Conservation (phyloP, 1,284 basidiomycete genomes). For the Stereum hirsutum region DNA sequence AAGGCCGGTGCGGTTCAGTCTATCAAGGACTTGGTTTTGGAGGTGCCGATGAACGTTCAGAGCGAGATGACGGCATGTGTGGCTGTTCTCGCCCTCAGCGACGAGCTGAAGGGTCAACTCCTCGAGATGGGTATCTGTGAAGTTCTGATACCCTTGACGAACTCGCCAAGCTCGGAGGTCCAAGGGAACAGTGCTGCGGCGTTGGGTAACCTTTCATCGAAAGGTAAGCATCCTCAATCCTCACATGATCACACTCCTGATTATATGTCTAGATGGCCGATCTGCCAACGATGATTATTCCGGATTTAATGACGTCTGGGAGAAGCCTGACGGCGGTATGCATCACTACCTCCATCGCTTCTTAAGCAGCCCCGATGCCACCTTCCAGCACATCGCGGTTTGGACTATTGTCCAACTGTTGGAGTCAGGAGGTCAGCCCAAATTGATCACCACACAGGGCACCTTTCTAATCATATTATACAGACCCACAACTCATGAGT, state of each 20-base stretch:
- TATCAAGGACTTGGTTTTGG: conserved; percentile 94
- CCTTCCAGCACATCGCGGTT: conserved; percentile 99
- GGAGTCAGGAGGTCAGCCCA: conserved; percentile 74
- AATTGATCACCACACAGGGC: neutral
- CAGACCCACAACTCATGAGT: conserved; percentile 78
- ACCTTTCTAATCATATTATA: conserved; percentile 5
- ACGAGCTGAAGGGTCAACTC: conserved; percentile 91
- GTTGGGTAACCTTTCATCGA: conserved; percentile 94
- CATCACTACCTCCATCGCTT: conserved; percentile 94
- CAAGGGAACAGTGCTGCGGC: conserved; percentile 99
- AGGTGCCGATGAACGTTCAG: conserved; percentile 95
- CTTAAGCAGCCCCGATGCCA: conserved; percentile 91
- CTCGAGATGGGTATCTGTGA: conserved; percentile 99
- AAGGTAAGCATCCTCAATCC: conserved; percentile 46
- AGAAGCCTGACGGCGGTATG: conserved; percentile 94
- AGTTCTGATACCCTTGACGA: conserved; percentile 93
- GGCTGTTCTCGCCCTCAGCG: conserved; percentile 88
- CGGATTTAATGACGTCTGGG: conserved; percentile 98
- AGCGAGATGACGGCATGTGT: conserved; percentile 99
- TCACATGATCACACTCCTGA: conserved; percentile 2
- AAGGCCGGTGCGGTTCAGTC: conserved; percentile 97
- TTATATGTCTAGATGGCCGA: conserved; percentile 48
- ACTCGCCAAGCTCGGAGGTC: conserved; percentile 94
- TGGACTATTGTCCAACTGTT: conserved; percentile 98
- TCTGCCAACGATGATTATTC: conserved; percentile 90